These are phyloP conservation scores for Metschnikowia picachoensis DNA, from an alignment of 805 yeast species.

Conservation along the genomic window DNA sequence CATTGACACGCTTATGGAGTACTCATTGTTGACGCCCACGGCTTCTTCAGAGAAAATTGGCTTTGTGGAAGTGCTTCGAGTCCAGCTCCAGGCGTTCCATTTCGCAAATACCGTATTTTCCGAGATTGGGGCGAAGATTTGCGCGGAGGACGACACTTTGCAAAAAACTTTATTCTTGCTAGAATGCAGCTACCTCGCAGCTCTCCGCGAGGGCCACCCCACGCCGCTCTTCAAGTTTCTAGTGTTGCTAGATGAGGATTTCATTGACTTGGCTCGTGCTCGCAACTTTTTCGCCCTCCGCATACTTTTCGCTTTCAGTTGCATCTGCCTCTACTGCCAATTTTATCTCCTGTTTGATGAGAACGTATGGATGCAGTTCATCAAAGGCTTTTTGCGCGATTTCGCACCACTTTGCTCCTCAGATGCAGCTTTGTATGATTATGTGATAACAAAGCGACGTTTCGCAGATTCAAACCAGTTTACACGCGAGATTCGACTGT, in stretches of 20 bases:
- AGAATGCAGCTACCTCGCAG: conserved; percentile 13
- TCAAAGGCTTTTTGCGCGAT: conserved; percentile 16
- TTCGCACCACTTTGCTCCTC: conserved; percentile 2
- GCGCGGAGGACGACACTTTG: conserved; percentile 10
- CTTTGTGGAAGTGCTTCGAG: conserved; percentile 7
- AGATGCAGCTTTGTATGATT: conserved; percentile 9
- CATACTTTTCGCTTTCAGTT: conserved; percentile 21
- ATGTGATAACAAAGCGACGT: conserved; percentile 2
- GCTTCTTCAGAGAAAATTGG: conserved; percentile 3
- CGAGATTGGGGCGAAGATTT: conserved; percentile 10
- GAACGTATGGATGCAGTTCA: conserved; percentile 30
- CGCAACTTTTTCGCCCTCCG: conserved; percentile 26
- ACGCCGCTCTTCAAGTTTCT: conserved; percentile 32
- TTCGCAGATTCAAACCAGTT: conserved; percentile 4
- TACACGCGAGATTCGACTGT: not conserved
- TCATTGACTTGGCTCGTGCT: conserved; percentile 18
- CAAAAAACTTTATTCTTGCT: conserved; percentile 10
- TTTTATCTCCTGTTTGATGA: conserved; percentile 20
- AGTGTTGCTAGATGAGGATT: conserved; percentile 16
- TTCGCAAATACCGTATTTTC: conserved; percentile 4
- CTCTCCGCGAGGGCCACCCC: conserved; percentile 22
- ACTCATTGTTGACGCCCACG: conserved; percentile 1
- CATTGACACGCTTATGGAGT: conserved; percentile 5
- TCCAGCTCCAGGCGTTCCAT: conserved; percentile 3
- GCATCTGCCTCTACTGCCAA: conserved; percentile 19